Conservation (phyloP, 768 basidiomycete genomes). For the Omphalotus guepiniiformis region DNA sequence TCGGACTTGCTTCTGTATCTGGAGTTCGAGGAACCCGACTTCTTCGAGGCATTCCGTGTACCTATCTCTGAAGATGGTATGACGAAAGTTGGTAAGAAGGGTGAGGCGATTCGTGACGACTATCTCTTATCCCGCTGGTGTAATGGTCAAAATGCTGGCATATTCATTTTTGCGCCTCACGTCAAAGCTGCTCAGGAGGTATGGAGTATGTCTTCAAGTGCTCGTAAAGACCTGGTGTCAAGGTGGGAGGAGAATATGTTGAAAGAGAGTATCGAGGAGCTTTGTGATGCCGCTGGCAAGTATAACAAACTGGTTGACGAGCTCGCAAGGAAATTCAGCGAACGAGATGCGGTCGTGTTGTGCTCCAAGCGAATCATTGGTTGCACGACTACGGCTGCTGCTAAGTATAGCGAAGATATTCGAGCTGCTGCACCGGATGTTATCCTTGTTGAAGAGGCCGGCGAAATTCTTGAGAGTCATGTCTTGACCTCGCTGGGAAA, state of each 20-base stretch:
- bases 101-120: slow-evolving; percentile 25
- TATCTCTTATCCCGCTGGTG: slow-evolving; percentile 51
- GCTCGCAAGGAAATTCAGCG: slow-evolving; percentile 31
- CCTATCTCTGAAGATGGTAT: slow-evolving; percentile 41
- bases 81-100: slow-evolving; percentile 35
- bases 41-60: slow-evolving; percentile 41
- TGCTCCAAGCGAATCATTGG: slow-evolving; percentile 52
- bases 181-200: slow-evolving; percentile 23
- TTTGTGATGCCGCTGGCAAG: slow-evolving; percentile 27
- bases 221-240: slow-evolving; percentile 22
- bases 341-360: slow-evolving; percentile 31
- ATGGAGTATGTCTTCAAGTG: slow-evolving; percentile 31
- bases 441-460: slow-evolving; percentile 67
- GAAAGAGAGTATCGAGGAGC: slow-evolving; percentile 26
- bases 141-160: slow-evolving; percentile 39
- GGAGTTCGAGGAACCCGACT: slow-evolving; percentile 48
- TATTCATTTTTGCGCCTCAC: slow-evolving; percentile 25
- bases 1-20: slow-evolving; percentile 39
- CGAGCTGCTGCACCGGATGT: slow-evolving; percentile 44
- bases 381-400: slow-evolving; percentile 68
- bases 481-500: slow-evolving; percentile 51
- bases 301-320: slow-evolving; percentile 39
- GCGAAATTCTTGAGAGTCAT: slow-evolving; percentile 69
- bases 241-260: slow-evolving; percentile 35
- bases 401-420: slow-evolving; percentile 50